Evolutionary conservation across 768 basidiomycete genomes (phyloP).

Genomic region (Rhodotorula graminis): DNA sequence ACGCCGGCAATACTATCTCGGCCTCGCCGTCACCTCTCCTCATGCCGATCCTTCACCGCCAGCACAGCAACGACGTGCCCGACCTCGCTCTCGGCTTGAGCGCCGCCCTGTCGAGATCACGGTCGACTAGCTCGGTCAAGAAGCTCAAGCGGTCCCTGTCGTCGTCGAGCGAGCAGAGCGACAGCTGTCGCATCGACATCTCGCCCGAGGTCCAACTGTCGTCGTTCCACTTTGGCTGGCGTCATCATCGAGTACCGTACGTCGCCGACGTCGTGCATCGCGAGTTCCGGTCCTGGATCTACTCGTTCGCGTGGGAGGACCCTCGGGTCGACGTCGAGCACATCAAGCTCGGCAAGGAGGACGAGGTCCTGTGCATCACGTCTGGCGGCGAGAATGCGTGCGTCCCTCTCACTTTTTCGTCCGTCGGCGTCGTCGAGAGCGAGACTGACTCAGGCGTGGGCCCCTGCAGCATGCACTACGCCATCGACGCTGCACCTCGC

Average conservation of each 20-base stretch:
- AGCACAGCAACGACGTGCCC: conserved; percentile 42
- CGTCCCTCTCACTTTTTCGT: neutral
- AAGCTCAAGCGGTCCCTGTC: conserved; percentile 11
- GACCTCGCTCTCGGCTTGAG: conserved; percentile 33
- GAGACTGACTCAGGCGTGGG: too few species aligned
- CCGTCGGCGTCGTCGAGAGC: too few species aligned
- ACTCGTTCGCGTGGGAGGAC: conserved; percentile 56
- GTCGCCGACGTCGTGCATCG: conserved; percentile 57
- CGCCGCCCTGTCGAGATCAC: conserved; percentile 38
- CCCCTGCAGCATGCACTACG: conserved; percentile 47
- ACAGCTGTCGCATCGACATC: conserved; percentile 50
- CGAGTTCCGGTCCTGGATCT: conserved; percentile 51
- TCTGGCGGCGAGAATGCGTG: conserved; percentile 70
- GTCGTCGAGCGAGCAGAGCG: conserved; percentile 31
- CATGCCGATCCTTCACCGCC: conserved; percentile 49
- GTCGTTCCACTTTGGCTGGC: conserved; percentile 61
- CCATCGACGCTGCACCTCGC: conserved; percentile 60
- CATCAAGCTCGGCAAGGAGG: conserved; percentile 58
- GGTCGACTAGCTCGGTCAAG: neutral
- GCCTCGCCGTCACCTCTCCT: conserved; percentile 43
- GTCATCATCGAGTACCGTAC: conserved; percentile 39
- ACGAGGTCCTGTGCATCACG: conserved; percentile 68
- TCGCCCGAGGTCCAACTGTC: conserved; percentile 54
- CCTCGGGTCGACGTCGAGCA: conserved; percentile 67
- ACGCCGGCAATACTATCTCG: conserved; percentile 55